phyloP scores from a whole-genome alignment of 2,329 filamentous ascomycete species.

The Pseudocercospora musae region DNA sequence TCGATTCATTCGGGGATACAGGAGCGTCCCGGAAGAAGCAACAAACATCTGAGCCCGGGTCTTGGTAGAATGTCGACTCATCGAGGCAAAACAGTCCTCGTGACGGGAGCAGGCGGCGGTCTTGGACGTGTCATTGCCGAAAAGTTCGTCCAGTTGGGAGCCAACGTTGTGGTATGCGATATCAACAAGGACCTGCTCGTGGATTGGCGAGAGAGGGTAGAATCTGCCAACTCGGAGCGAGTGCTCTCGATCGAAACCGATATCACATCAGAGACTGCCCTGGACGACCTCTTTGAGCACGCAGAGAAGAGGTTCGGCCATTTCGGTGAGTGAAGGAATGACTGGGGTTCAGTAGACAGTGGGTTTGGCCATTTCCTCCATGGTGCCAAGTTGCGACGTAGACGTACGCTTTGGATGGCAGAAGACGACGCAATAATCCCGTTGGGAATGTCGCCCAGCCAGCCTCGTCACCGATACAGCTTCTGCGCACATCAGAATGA shows the following conservation, averaged over 20 bases:
- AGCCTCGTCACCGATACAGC: too few relatives aligned
- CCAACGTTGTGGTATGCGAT: slow-evolving; percentile 38
- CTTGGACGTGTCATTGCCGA: slow-evolving; percentile 35
- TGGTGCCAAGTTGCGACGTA: too few relatives aligned
- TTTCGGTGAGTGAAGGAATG: slow-evolving; percentile 42
- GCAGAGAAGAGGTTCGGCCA: slow-evolving; percentile 41
- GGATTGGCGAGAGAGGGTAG: slow-evolving; percentile 31
- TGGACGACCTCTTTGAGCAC: slow-evolving; percentile 40
- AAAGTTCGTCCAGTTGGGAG: slow-evolving; percentile 32
- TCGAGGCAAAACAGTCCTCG: slow-evolving; percentile 32
- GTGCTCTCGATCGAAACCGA: slow-evolving; percentile 37
- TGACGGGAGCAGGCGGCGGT: slow-evolving; percentile 34
- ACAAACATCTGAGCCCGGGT: too few relatives aligned
- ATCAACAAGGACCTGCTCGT: slow-evolving; percentile 33
- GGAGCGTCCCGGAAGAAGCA: too few relatives aligned
- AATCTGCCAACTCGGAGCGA: slow-evolving; percentile 22
- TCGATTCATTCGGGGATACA: too few relatives aligned
- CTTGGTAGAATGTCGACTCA: slow-evolving; percentile 2
- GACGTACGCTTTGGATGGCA: too few relatives aligned
- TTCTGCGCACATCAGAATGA: too few relatives aligned
- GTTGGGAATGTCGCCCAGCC: too few relatives aligned
- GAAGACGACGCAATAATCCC: too few relatives aligned
- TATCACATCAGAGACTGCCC: slow-evolving; percentile 37
- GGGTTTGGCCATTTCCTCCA: too few relatives aligned
- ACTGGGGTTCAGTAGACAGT: too few relatives aligned